Evolutionary conservation across 441 rosid species (phyloP), one percentile per base, ranked within the genome.

Genomic region (Gossypium gossypioides): DNA sequence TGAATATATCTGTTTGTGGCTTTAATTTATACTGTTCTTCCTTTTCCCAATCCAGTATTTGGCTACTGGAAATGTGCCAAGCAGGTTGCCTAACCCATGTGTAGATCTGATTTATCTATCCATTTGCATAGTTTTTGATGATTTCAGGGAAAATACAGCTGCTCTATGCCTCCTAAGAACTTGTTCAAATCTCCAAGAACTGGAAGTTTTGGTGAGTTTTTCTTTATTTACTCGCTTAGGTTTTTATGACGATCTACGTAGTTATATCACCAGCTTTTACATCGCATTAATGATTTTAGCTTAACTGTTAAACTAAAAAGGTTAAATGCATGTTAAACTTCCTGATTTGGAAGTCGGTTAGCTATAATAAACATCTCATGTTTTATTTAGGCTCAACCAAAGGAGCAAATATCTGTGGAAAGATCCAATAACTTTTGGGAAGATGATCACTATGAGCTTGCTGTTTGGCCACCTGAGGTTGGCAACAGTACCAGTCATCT

Each of bases 51-150:
- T 76, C 51, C 87, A 86, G 91, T 89, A 83, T 79, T 74, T 86
- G 81, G 85, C 89, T 21, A 62, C 78, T 63, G 89, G 94, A 46
- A 79, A 80, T 44, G 69, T 84, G 60, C 91, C 91, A 37, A 75
- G 79, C 78, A 81, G 75, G 79, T 72, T 87, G 79, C 88, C 85
- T 13, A 79, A 71, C 37, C 84, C 84, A 13, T 86, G 88, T 61
- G n/a, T 78, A 27, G 88, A 89, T 85, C 87, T 89, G 52, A 86
- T 78, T 76, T 86, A 86, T 80, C 87, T 89, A 61, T 87, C 90
- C 22, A 63, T 89, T 32, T 83, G 85, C 72, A 85, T 89, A 74
- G 86, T 87, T 76, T 89, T 87, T 80, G 84, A 84, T 55, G 94
- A 89, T 63, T 10, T 77, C 40, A 85, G 83, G 50, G 90, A 89